phyloP scores from a whole-genome alignment of 2,329 filamentous ascomycete species.

The Epichloe sibirici region DNA sequence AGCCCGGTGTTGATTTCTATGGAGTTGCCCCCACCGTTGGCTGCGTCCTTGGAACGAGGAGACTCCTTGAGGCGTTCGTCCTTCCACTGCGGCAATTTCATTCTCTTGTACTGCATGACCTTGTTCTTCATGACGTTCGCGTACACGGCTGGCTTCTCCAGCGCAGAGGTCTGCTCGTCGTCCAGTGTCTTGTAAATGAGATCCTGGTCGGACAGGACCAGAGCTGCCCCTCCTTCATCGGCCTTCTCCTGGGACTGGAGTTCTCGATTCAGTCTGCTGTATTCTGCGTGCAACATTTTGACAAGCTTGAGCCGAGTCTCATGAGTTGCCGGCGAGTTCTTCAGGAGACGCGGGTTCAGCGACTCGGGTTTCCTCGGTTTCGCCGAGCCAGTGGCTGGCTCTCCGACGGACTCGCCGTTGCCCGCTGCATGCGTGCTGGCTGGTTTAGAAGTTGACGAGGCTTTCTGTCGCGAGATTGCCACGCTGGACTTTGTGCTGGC shows the following conservation, averaged over 20 bases:
- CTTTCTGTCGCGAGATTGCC: neutral
- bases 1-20: conserved; percentile 58
- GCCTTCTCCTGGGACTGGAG: conserved; percentile 38
- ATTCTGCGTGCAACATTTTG: conserved; percentile 51
- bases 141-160: conserved; percentile 59
- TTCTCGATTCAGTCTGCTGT: conserved; percentile 54
- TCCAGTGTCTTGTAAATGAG: conserved; percentile 59
- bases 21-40: conserved; percentile 21
- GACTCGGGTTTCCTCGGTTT: conserved; percentile 28
- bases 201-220: conserved; percentile 51
- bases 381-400: neutral
- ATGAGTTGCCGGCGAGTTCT: conserved; percentile 43
- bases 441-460: neutral
- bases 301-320: conserved; percentile 45
- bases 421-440: neutral
- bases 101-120: conserved; percentile 64
- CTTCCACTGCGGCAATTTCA: conserved; percentile 61
- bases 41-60: neutral
- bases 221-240: conserved; percentile 27
- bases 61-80: conserved; percentile 36
- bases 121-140: conserved; percentile 72
- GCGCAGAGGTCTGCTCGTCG: conserved; percentile 66
- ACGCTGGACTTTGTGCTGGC: neutral
- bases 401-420: neutral
- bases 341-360: conserved; percentile 56